phyloP scores from a whole-genome alignment of 2,329 filamentous ascomycete species.

The Monosporascus sp. region DNA sequence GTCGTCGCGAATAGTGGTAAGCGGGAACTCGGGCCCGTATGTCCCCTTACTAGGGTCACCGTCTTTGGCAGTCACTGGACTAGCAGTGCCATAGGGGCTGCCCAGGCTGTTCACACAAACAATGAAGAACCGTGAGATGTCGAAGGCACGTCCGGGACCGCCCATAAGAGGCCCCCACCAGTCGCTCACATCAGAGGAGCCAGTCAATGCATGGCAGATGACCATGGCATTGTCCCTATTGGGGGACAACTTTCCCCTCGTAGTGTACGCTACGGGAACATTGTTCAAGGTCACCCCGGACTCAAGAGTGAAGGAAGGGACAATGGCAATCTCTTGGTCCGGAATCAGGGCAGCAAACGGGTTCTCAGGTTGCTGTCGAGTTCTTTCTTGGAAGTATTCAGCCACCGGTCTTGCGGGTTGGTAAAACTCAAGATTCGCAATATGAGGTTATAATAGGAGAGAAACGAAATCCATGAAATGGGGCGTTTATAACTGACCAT shows the following conservation, averaged over 20 bases:
- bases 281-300: conserved; percentile 81
- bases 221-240: conserved; percentile 64
- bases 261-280: conserved; percentile 65
- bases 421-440: neutral
- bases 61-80: conserved; percentile 82
- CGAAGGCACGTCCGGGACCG: conserved; percentile 72
- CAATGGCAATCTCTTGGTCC: conserved; percentile 78
- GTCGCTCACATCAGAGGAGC: conserved; percentile 77
- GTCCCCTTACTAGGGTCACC: conserved; percentile 66
- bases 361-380: conserved; percentile 74
- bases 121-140: conserved; percentile 77
- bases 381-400: conserved; percentile 65
- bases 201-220: conserved; percentile 79
- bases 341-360: conserved; percentile 82
- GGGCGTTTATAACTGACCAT: conserved; percentile 24
- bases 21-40: conserved; percentile 93
- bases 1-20: conserved; percentile 93
- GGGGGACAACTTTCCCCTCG: conserved; percentile 54
- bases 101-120: conserved; percentile 83
- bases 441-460: neutral
- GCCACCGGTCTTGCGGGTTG: conserved; percentile 37
- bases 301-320: conserved; percentile 88
- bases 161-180: conserved; percentile 86
- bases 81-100: conserved; percentile 82
- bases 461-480: conserved; percentile 1